These are phyloP conservation scores for Dendrothele bispora DNA, from an alignment of 768 basidiomycete species.

Conservation along the genomic window DNA sequence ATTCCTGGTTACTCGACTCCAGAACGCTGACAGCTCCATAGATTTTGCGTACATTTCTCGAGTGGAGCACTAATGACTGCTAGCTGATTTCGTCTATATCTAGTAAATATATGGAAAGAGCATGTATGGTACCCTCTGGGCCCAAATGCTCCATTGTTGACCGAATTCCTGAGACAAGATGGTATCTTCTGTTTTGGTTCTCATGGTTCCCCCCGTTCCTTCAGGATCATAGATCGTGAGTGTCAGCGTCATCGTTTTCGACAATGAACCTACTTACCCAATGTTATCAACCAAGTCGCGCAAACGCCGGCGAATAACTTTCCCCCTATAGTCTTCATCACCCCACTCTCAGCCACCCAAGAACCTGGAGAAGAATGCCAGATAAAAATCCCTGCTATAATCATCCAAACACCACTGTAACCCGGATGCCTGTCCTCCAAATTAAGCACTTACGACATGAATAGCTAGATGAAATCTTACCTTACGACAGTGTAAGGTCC, in stretches of 20 bases:
- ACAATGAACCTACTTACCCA: neutral
- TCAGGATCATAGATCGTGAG: neutral
- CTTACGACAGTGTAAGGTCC: slow-evolving; percentile 38
- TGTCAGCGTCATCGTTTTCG: no score
- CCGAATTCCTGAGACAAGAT: slow-evolving; percentile 21
- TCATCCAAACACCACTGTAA: slow-evolving; percentile 20
- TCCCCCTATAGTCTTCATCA: slow-evolving; percentile 11
- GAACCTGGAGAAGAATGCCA: slow-evolving; percentile 9
- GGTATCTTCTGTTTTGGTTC: neutral
- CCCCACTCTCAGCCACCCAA: slow-evolving; percentile 14
- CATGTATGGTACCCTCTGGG: slow-evolving; percentile 25
- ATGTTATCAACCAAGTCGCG: neutral
- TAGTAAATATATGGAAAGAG: slow-evolving; percentile 34
- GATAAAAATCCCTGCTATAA: slow-evolving; percentile 11
- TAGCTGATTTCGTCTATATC: no score
- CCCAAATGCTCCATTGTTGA: slow-evolving; percentile 26
- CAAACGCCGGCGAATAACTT: neutral
- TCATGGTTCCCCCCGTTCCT: neutral
- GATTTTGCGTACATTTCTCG: no score
- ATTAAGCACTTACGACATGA: neutral
- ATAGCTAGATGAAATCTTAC: neutral
- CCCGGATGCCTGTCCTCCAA: neutral
- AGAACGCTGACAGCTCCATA: no score
- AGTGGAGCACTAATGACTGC: no score
- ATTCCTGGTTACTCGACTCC: no score